Evolutionary conservation across 148 eudicot genomes (phyloP).

Genomic region (Persicaria tinctoria): DNA sequence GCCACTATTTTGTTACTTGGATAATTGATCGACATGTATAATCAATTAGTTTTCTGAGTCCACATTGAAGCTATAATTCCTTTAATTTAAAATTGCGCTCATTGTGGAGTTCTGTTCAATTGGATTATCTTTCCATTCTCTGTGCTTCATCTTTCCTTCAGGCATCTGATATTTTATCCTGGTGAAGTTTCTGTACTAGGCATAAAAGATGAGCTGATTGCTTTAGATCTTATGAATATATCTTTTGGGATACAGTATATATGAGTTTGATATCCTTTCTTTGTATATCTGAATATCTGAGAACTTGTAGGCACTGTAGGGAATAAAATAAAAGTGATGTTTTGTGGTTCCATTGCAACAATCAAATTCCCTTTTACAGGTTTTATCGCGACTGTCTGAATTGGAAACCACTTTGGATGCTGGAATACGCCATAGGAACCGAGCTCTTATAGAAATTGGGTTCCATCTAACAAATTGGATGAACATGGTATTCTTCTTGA

Average conservation of each 20-base stretch:
- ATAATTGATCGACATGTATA: too few species aligned
- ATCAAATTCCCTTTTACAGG: constrained; percentile 39
- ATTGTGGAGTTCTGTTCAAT: too few species aligned
- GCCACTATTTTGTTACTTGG: too few species aligned
- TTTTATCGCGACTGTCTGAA: constrained; percentile 82
- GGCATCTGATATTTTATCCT: too few species aligned
- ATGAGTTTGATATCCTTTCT: background rate
- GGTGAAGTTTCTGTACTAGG: too few species aligned
- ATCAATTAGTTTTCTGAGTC: too few species aligned
- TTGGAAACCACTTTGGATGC: constrained; percentile 92
- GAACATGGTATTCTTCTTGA: constrained; percentile 46
- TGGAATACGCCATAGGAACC: constrained; percentile 77
- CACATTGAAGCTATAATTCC: too few species aligned
- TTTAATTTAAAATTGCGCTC: too few species aligned
- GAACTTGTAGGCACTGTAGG: background rate
- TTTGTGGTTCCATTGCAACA: constrained; percentile 2
- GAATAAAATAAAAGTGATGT: background rate
- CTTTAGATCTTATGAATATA: background rate
- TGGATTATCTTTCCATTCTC: too few species aligned
- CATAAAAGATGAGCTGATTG: too few species aligned
- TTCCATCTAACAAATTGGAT: constrained; percentile 78
- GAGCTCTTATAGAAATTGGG: constrained; percentile 66
- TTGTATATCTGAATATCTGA: background rate
- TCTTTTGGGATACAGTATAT: background rate
- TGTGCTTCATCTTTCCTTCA: too few species aligned